A percentile compares a stretch with the other conserved stretches of the same genome.
Evolutionary conservation across 805 yeast genomes (phyloP).

Genomic region (Zygosaccharomyces bailii): DNA sequence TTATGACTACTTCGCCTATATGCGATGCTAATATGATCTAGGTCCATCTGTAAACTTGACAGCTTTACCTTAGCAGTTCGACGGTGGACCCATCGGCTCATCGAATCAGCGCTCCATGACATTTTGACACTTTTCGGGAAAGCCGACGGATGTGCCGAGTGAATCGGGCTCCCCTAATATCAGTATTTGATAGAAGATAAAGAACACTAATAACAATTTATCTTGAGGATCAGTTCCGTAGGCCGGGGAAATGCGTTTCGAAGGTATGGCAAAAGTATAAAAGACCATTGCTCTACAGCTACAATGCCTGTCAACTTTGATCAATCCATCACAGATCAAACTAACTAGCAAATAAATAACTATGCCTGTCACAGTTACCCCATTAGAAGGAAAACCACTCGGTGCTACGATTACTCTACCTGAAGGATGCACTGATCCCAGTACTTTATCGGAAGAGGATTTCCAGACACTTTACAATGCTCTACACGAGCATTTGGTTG

Average conservation of each 20-base stretch:
- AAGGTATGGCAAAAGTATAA: not conserved
- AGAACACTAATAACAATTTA: not conserved
- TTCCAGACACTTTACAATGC: conserved; percentile 61
- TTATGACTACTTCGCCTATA: not conserved
- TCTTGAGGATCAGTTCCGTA: not conserved
- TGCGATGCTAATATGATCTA: not conserved
- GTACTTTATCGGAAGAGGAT: conserved; percentile 60
- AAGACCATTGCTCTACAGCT: not conserved
- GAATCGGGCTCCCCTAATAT: not conserved
- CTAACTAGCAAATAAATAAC: not conserved
- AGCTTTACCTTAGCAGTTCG: too few relatives aligned
- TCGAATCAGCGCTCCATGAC: not conserved
- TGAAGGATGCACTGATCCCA: conserved; percentile 67
- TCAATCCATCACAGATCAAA: not conserved
- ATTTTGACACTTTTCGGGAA: not conserved
- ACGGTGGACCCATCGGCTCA: not conserved
- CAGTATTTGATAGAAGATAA: not conserved
- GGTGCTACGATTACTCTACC: conserved; percentile 73
- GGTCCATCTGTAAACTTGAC: too few relatives aligned
- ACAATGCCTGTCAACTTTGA: not conserved
- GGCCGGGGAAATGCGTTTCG: not conserved
- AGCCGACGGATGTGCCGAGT: not conserved
- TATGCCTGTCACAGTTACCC: conserved; percentile 23
- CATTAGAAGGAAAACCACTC: conserved; percentile 41
- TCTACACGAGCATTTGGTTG: conserved; percentile 63